Conservation (phyloP, 257 asterid genomes). For the Fraxinus pennsylvanica region DNA sequence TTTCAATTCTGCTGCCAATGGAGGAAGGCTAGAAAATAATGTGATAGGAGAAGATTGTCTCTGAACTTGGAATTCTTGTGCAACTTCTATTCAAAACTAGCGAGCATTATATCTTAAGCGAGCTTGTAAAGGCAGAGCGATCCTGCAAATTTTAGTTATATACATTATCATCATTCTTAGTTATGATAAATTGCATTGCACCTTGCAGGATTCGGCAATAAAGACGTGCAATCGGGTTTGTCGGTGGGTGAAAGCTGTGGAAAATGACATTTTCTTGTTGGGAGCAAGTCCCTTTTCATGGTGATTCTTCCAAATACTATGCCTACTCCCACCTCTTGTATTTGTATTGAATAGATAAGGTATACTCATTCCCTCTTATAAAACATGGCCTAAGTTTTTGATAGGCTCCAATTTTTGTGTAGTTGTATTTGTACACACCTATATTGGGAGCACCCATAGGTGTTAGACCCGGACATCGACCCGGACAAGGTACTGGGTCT, state of each 20-base stretch:
- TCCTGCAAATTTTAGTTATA: neutral
- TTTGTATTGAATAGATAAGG: neutral
- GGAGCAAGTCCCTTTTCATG: constrained; percentile 94
- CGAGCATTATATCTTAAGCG: neutral
- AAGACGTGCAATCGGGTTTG: constrained; percentile 89
- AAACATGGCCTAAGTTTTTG: neutral
- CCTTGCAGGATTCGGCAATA: constrained; percentile 85
- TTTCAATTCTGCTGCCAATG: no score
- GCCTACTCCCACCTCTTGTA: neutral
- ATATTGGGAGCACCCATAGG: neutral
- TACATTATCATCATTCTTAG: neutral
- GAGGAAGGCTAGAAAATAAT: no score
- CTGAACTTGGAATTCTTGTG: neutral
- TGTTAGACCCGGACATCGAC: no score
- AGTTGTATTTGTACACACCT: neutral
- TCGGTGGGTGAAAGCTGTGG: constrained; percentile 94
- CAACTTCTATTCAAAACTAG: neutral
- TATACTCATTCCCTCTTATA: neutral
- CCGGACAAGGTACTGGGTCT: no score
- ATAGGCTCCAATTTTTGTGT: neutral
- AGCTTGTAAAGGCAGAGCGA: neutral
- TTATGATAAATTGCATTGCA: constrained; percentile 12
- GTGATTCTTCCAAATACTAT: constrained; percentile 45
- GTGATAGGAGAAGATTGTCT: neutral
- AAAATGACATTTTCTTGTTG: constrained; percentile 79